Percentiles rank a stretch among this genome's conserved stretches.
Evolutionary conservation across 1,284 basidiomycete genomes (phyloP).

Genomic region (Earliella scabrosa): DNA sequence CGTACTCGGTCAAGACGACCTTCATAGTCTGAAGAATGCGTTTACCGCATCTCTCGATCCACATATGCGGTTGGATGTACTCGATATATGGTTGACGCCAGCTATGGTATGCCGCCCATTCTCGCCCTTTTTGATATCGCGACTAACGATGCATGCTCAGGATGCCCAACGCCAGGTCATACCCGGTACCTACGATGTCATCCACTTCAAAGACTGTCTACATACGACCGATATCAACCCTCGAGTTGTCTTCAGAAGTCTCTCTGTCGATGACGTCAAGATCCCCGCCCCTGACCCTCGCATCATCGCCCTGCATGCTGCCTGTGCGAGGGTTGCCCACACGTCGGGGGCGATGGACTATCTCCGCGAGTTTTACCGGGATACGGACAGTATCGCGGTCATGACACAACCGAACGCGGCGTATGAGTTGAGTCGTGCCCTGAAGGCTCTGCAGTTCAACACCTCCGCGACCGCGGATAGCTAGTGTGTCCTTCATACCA

Average conservation of each 20-base stretch:
- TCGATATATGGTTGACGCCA: conserved; percentile 12
- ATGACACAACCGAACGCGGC: conserved; percentile 16
- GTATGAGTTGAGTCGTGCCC: conserved; percentile 15
- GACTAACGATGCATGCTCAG: background rate
- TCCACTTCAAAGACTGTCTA: background rate
- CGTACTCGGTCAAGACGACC: conserved; percentile 5
- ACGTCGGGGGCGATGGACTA: conserved; percentile 16
- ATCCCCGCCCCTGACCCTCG: conserved; percentile 8
- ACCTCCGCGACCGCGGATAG: too few relatives aligned
- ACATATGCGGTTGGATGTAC: conserved; percentile 1
- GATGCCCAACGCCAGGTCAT: conserved; percentile 3
- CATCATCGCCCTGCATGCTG: conserved; percentile 18
- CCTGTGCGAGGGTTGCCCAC: conserved; percentile 16
- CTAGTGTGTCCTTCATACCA: too few relatives aligned
- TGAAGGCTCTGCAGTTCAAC: conserved; percentile 9
- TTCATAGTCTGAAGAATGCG: conserved; percentile 14
- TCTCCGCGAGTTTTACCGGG: conserved; percentile 15
- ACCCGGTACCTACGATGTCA: conserved; percentile 2
- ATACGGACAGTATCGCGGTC: conserved; percentile 9
- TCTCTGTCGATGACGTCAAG: background rate
- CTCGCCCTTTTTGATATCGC: background rate
- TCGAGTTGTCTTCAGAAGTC: background rate
- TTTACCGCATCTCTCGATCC: conserved; percentile 7
- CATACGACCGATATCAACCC: background rate
- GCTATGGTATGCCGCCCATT: conserved; percentile 2